These are phyloP conservation scores for Alectoria sarmentosa DNA, from an alignment of 495 filamentous ascomycete genomes.

Conservation along the genomic window DNA sequence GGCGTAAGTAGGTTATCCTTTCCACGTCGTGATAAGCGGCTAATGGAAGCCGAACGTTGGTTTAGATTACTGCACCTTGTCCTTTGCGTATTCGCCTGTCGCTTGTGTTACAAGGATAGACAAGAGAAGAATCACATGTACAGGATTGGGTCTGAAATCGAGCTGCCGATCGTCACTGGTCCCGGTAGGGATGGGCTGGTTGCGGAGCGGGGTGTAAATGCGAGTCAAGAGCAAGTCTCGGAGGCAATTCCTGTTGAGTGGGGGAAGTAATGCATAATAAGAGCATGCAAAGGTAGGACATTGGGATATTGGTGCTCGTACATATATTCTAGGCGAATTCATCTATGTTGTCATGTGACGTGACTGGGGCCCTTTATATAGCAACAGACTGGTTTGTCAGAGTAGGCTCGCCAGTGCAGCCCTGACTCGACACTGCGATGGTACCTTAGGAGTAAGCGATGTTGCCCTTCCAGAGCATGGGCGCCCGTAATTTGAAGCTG, in stretches of 20 bases:
- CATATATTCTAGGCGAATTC: no score
- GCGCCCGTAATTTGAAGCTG: no score
- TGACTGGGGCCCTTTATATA: no score
- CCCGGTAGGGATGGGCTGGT: not conserved
- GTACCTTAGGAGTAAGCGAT: no score
- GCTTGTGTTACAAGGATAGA: not conserved
- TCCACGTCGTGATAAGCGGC: not conserved
- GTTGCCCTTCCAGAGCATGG: no score
- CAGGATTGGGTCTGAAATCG: not conserved
- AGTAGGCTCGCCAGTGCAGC: no score
- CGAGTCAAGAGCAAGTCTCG: not conserved
- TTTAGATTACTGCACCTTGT: not conserved
- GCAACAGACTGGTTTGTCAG: no score
- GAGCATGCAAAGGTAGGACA: no score
- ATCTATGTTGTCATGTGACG: no score
- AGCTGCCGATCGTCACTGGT: not conserved
- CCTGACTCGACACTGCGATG: no score
- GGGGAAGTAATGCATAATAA: no score
- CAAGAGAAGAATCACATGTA: not conserved
- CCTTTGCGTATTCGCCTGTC: not conserved
- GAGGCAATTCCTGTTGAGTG: not conserved
- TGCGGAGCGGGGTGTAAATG: not conserved
- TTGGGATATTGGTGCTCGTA: no score
- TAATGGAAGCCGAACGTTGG: not conserved
- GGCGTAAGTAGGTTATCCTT: not conserved